Percentiles rank a stretch among this genome's conserved stretches.
These are phyloP conservation scores for Castanopsis chinensis DNA, from an alignment of 306 rosid species.

Conservation along the genomic window DNA sequence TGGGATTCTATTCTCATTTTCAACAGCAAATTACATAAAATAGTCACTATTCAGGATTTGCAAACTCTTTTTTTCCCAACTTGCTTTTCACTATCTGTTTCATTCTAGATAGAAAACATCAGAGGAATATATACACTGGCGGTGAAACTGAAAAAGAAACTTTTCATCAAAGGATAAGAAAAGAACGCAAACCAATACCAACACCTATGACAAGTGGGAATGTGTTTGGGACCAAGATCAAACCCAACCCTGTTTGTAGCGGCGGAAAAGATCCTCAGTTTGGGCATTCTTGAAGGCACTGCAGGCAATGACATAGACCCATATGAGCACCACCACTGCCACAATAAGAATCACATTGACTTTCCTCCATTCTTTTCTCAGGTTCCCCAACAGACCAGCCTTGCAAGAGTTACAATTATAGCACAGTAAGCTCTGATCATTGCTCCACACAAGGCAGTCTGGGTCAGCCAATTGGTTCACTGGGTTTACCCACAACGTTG, in stretches of 20 bases:
- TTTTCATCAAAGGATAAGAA: not conserved
- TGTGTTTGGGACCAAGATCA: constrained; percentile 28
- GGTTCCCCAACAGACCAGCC: constrained; percentile 88
- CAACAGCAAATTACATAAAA: not conserved
- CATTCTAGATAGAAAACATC: not conserved
- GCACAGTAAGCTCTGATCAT: constrained; percentile 77
- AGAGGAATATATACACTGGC: constrained; percentile 12
- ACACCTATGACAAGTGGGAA: not conserved
- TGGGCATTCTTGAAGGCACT: constrained; percentile 93
- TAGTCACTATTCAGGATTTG: not conserved
- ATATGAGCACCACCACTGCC: constrained; percentile 68
- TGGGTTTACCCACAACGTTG: constrained; percentile 78
- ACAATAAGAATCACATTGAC: constrained; percentile 76
- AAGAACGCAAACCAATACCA: not conserved
- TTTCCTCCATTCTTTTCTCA: constrained; percentile 81
- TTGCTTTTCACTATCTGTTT: not conserved
- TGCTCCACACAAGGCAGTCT: constrained; percentile 84
- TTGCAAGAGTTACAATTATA: constrained; percentile 87
- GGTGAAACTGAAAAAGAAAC: not conserved
- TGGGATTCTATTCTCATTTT: constrained; percentile 22
- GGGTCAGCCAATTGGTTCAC: constrained; percentile 58
- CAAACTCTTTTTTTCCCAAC: not conserved
- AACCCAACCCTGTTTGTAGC: constrained; percentile 82
- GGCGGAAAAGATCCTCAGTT: constrained; percentile 77
- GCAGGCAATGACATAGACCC: constrained; percentile 81